phyloP scores from a whole-genome alignment of 202 grass and related monocot species.

The Dendrocalamus latiflorus region DNA sequence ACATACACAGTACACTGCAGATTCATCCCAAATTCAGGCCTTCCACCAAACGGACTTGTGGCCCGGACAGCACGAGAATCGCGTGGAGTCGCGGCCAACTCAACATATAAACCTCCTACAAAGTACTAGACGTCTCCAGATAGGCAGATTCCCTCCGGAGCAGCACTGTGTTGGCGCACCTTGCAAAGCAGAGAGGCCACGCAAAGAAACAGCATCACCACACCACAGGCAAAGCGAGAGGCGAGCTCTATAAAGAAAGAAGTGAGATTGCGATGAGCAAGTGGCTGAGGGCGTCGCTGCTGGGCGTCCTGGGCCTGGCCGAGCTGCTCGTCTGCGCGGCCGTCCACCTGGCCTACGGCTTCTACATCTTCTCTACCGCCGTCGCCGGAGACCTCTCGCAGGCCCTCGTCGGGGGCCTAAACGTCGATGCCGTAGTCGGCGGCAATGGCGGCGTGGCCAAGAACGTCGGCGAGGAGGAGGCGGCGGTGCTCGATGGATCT shows the following conservation, averaged over 20 bases:
- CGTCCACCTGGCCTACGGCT: constrained; percentile 60
- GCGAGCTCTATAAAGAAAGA: too few species aligned
- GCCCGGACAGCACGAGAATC: neutral
- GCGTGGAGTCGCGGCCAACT: neutral
- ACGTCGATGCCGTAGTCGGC: neutral
- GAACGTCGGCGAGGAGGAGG: constrained; percentile 20
- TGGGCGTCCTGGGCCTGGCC: constrained; percentile 28
- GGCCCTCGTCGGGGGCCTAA: constrained; percentile 9
- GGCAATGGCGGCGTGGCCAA: neutral
- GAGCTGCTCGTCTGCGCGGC: constrained; percentile 66
- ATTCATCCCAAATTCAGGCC: too few species aligned
- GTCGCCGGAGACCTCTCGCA: constrained; percentile 41
- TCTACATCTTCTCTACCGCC: constrained; percentile 72
- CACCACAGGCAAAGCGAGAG: neutral
- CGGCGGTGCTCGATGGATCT: constrained; percentile 34
- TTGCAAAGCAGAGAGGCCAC: neutral
- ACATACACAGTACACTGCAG: too few species aligned
- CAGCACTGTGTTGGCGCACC: neutral
- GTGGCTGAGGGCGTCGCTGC: constrained; percentile 13
- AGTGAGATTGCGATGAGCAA: neutral
- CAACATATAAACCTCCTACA: neutral
- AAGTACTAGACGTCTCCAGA: neutral
- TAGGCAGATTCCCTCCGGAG: constrained; percentile 4
- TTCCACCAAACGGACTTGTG: neutral
- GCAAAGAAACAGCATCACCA: neutral